Percentiles rank a stretch among this genome's conserved stretches.
phyloP scores from a whole-genome alignment of 495 filamentous ascomycete genomes.

The Aspergillus cristatus region DNA sequence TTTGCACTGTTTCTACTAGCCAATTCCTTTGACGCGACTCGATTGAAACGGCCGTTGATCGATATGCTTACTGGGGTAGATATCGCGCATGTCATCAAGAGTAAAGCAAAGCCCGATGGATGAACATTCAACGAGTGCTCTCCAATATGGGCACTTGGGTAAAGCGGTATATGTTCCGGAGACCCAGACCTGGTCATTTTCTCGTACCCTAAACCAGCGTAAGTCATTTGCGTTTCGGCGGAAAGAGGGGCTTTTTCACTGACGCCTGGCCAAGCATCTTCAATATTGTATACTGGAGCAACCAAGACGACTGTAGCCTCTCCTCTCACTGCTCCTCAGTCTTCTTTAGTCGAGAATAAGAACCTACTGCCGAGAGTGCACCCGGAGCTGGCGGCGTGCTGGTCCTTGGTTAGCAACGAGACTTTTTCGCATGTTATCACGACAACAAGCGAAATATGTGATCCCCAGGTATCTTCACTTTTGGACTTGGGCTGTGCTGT shows the following conservation, averaged over 20 bases:
- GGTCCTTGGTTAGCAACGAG: constrained; percentile 22
- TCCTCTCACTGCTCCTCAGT: constrained; percentile 8
- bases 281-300: constrained; percentile 24
- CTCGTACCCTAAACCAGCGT: constrained; percentile 26
- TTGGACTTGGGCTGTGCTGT: constrained; percentile 36
- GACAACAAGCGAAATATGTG: constrained; percentile 19
- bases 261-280: constrained; percentile 14
- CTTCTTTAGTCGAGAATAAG: constrained; percentile 10
- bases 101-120: constrained; percentile 49
- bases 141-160: constrained; percentile 61
- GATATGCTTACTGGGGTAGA: constrained; percentile 26
- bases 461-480: constrained; percentile 31
- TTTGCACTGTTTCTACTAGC: too few relatives aligned
- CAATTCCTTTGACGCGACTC: not conserved
- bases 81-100: constrained; percentile 21
- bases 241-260: too few relatives aligned
- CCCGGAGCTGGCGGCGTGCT: constrained; percentile 31
- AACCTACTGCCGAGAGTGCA: constrained; percentile 18
- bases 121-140: constrained; percentile 43
- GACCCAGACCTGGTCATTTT: constrained; percentile 48
- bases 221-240: constrained; percentile 7
- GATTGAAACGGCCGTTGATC: constrained; percentile 9
- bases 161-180: constrained; percentile 45
- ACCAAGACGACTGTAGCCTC: constrained; percentile 22
- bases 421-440: constrained; percentile 22